These are phyloP conservation scores for Schizopora paradoxa DNA, from an alignment of 1,284 basidiomycete genomes.

Conservation along the genomic window DNA sequence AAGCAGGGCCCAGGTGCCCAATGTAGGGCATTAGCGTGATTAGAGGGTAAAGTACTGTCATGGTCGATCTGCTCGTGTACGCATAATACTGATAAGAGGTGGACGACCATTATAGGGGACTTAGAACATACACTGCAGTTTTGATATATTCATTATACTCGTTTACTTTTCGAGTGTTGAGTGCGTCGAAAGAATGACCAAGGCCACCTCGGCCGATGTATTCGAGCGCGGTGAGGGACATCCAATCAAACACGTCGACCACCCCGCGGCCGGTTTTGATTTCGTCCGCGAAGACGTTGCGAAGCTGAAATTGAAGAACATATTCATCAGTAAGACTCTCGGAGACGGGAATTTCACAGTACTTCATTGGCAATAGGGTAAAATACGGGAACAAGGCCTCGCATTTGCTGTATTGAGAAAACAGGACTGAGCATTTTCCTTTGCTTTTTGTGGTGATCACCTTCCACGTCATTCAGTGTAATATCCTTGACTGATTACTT, in stretches of 20 bases:
- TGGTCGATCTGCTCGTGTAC: background rate
- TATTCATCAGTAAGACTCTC: slow-evolving; percentile 11
- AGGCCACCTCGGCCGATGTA: slow-evolving; percentile 7
- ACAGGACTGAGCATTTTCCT: background rate
- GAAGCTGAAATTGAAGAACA: background rate
- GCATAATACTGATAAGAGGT: background rate
- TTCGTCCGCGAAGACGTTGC: background rate
- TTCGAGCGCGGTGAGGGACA: slow-evolving; percentile 17
- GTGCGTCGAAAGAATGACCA: slow-evolving; percentile 31
- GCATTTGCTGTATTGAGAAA: background rate
- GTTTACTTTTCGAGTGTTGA: slow-evolving; percentile 25
- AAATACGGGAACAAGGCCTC: background rate
- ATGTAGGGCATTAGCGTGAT: slow-evolving; percentile 16
- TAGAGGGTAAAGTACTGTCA: background rate
- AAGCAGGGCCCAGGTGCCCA: background rate
- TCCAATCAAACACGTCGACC: slow-evolving; percentile 30
- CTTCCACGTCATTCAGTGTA: too few relatives aligned
- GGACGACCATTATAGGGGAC: background rate
- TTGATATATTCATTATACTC: slow-evolving; percentile 30
- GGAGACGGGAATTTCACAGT: slow-evolving; percentile 10
- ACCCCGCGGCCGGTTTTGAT: background rate
- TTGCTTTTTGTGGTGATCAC: background rate
- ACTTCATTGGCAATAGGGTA: slow-evolving; percentile 21
- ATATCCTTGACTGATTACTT: background rate
- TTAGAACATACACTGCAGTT: slow-evolving; percentile 21